Evolutionary conservation across 805 yeast genomes (phyloP).

Genomic region (Wickerhamiella spandovensis): DNA sequence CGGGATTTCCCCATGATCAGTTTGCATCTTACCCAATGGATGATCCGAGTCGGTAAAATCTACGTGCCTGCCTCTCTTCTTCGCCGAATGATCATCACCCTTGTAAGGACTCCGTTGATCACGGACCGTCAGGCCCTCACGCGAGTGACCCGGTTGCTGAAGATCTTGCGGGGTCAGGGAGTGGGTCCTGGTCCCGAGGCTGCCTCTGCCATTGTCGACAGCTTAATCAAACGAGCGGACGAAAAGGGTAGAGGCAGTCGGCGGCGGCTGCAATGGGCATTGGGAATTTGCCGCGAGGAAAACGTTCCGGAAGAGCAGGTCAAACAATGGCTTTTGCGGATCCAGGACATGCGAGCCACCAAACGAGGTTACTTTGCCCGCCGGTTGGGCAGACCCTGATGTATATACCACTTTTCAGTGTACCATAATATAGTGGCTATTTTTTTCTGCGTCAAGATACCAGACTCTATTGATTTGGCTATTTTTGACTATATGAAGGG

Average conservation of each 20-base stretch:
- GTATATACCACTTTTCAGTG: too few species aligned
- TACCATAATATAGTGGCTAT: too few species aligned
- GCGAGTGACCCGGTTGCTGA: conserved; percentile 13
- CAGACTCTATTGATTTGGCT: too few species aligned
- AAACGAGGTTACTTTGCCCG: conserved; percentile 17
- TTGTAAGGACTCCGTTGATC: conserved; percentile 13
- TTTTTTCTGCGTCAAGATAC: too few species aligned
- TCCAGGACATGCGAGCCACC: conserved; percentile 14
- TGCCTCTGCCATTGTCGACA: conserved; percentile 17
- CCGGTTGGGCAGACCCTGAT: too few species aligned
- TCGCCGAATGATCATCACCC: conserved; percentile 15
- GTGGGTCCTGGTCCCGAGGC: conserved; percentile 7
- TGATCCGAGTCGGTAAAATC: conserved; percentile 7
- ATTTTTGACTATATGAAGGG: too few species aligned
- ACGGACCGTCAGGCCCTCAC: conserved; percentile 17
- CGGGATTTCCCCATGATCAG: conserved; percentile 15
- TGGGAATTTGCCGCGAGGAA: conserved; percentile 18
- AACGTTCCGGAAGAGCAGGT: conserved; percentile 12
- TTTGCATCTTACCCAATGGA: conserved; percentile 15
- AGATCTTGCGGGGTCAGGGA: conserved; percentile 9
- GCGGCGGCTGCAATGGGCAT: conserved; percentile 21
- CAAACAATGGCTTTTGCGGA: conserved; percentile 14
- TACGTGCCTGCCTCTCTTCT: conserved; percentile 12
- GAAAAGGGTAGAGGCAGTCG: conserved; percentile 17
- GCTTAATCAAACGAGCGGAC: conserved; percentile 15